Evolutionary conservation across 2,329 filamentous ascomycete genomes (phyloP), one percentile per base, ranked within the genome.

Genomic region (Helotiales sp.): DNA sequence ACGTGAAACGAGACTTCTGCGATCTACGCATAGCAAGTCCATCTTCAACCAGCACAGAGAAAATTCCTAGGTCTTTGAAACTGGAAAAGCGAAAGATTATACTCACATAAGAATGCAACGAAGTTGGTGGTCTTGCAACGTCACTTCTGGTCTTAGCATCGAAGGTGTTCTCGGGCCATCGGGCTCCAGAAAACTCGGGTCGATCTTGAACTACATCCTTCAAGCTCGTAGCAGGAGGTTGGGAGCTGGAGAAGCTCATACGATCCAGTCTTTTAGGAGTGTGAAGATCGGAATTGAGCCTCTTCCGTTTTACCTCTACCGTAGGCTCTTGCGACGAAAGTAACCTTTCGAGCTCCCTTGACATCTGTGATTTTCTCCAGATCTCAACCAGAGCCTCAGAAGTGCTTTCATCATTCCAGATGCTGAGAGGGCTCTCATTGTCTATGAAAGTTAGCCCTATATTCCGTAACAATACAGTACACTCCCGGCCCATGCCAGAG

Each of bases 351-450:
- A 71, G 61, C 54, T 71, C 67, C 52, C 61, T 63, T 9, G 66
- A 69, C 8, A 71, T 62, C 34, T 66, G 61, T 24, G 69, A 71
- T 47, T 68, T 70, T 30, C 68, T 64, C 70, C 70, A 71, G 42
- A 62, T 58, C 6, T 68, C 66, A 8, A 69, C 67, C 25, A 70
- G 56, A 10, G 54, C 62, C 10, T 70, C 67, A 9, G 65, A 66
- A 31, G 61, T 63, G 9, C 56, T 55, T 31, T 71, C 67, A 40
- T 70, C 66, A 30, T 64, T 71, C 69, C 69, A 71, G 6, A 58
- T 48, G 19, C 27, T 63, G 1, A 63, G 31, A 30, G 67, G 58
- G 30, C 57, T 61, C 73, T 76, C 61, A 68, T 70, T 49, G 63
- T 40, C 57, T 59, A 33, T 5, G 10, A 25, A 6, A 25, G 27